Percentiles rank a stretch among this genome's conserved stretches.
Evolutionary conservation across 2,329 filamentous ascomycete species (phyloP).

Genomic region (Curvularia hawaiiensis): DNA sequence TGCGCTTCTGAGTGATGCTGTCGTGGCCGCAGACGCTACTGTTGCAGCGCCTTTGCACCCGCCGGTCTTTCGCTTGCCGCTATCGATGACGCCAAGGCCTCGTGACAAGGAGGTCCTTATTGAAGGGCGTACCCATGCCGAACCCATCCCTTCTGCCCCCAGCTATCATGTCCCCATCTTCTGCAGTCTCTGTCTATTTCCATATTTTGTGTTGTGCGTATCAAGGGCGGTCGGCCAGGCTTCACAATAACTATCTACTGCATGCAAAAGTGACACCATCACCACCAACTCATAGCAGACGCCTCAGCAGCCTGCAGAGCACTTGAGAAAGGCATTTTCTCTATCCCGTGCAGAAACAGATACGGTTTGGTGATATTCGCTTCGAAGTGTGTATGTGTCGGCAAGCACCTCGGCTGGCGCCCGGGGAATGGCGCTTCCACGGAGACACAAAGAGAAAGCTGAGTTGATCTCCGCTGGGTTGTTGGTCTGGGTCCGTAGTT

Average conservation of each 20-base stretch:
- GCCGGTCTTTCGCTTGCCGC: slow-evolving; percentile 36
- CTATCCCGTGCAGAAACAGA: background rate
- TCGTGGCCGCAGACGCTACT: slow-evolving; percentile 23
- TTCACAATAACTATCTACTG: slow-evolving; percentile 36
- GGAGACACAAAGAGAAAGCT: background rate
- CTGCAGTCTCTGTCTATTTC: slow-evolving; percentile 6
- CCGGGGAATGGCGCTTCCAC: background rate
- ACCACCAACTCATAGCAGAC: slow-evolving; percentile 11
- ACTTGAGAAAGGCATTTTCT: background rate
- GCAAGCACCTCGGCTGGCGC: background rate
- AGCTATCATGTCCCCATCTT: slow-evolving; percentile 10
- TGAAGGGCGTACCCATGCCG: background rate
- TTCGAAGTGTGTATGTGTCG: background rate
- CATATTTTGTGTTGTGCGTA: slow-evolving; percentile 3
- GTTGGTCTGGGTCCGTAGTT: background rate
- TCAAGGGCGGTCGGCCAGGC: slow-evolving; percentile 9
- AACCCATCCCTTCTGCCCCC: slow-evolving; percentile 1
- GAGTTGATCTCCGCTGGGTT: slow-evolving; percentile 2
- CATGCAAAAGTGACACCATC: slow-evolving; percentile 22
- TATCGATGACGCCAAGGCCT: slow-evolving; percentile 32
- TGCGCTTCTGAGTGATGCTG: slow-evolving; percentile 34
- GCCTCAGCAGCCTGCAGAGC: background rate
- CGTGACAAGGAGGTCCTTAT: slow-evolving; percentile 26
- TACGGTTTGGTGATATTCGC: background rate
- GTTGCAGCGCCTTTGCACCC: slow-evolving; percentile 27